These are phyloP conservation scores for Bombardia bombarda DNA, from an alignment of 495 filamentous ascomycete species.

Conservation along the genomic window DNA sequence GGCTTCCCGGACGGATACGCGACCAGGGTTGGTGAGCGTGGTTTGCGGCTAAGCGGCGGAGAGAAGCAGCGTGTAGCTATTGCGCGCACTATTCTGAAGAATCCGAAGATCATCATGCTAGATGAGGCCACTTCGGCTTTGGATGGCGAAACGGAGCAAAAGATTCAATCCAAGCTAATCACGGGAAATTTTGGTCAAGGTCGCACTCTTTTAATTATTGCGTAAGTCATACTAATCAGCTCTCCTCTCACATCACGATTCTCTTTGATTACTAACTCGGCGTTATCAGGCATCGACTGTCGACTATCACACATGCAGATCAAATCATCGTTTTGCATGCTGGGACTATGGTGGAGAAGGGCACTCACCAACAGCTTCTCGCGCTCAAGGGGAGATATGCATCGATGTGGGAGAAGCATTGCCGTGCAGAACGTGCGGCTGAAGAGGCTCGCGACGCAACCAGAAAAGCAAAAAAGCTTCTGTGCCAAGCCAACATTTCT, in stretches of 20 bases:
- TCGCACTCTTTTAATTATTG: slow-evolving; percentile 67
- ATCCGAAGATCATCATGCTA: slow-evolving; percentile 89
- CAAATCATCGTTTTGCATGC: slow-evolving; percentile 89
- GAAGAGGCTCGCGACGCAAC: slow-evolving; percentile 56
- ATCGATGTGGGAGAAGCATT: slow-evolving; percentile 95
- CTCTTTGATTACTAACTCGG: not conserved
- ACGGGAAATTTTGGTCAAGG: slow-evolving; percentile 70
- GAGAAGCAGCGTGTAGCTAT: slow-evolving; percentile 98
- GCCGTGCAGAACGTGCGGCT: slow-evolving; percentile 75
- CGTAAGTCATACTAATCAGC: slow-evolving; percentile 32
- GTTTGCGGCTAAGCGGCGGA: slow-evolving; percentile 83
- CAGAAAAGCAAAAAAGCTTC: slow-evolving; percentile 48
- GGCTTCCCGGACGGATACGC: slow-evolving; percentile 86
- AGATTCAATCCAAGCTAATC: slow-evolving; percentile 81
- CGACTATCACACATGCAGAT: slow-evolving; percentile 89
- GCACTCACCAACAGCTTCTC: slow-evolving; percentile 80
- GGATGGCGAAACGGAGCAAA: slow-evolving; percentile 91
- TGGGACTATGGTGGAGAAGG: slow-evolving; percentile 74
- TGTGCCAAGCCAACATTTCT: slow-evolving; percentile 36
- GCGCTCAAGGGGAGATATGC: slow-evolving; percentile 71
- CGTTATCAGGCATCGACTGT: slow-evolving; percentile 65
- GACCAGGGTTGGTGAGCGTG: slow-evolving; percentile 92
- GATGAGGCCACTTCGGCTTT: slow-evolving; percentile 95
- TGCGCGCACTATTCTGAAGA: slow-evolving; percentile 91
- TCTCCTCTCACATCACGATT: not conserved